Percentiles rank a stretch among this genome's conserved stretches.
phyloP scores from a whole-genome alignment of 2,329 filamentous ascomycete species.

The Calonectria pauciramosa region DNA sequence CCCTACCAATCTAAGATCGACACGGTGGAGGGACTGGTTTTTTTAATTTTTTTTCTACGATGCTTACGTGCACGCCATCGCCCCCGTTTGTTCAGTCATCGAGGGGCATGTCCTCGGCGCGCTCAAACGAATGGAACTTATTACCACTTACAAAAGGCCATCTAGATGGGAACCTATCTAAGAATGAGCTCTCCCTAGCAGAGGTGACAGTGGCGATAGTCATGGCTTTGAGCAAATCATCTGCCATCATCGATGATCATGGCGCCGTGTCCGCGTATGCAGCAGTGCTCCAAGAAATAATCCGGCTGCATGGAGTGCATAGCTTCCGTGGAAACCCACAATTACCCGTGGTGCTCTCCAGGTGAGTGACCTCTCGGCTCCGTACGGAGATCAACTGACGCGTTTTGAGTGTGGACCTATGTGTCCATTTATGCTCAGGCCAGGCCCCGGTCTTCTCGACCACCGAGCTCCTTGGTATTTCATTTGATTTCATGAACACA shows the following conservation, averaged over 20 bases:
- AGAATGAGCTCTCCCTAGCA: neutral
- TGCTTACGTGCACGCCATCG: neutral
- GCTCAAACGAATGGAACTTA: neutral
- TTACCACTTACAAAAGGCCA: neutral
- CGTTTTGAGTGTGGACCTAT: neutral
- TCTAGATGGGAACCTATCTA: neutral
- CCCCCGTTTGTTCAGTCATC: neutral
- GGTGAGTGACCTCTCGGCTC: neutral
- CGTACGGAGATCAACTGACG: neutral
- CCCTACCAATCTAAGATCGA: neutral
- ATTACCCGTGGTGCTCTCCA: neutral
- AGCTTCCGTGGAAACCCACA: neutral
- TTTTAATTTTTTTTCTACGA: neutral
- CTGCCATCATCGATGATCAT: neutral
- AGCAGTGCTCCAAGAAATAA: neutral
- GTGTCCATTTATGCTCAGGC: neutral
- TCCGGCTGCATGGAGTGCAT: neutral
- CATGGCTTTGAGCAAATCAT: neutral
- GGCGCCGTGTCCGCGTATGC: neutral
- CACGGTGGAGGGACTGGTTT: constrained; percentile 1
- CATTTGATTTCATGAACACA: neutral
- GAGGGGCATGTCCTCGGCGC: neutral
- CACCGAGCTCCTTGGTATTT: neutral
- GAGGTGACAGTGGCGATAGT: neutral
- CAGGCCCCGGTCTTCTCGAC: neutral